These are phyloP conservation scores for Anisodus tanguticus DNA, from an alignment of 257 asterid species.

Conservation along the genomic window DNA sequence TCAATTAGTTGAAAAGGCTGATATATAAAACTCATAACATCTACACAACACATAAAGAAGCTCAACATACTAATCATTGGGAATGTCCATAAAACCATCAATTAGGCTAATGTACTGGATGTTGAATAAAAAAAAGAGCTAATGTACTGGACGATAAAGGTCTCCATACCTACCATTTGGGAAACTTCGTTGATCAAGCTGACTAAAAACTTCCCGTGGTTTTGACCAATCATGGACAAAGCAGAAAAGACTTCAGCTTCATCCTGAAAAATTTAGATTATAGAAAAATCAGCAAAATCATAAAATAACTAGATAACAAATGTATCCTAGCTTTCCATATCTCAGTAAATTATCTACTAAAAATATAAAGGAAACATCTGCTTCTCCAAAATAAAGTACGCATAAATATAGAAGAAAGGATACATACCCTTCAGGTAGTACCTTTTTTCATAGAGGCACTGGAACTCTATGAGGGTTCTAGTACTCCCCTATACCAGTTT, in stretches of 20 bases:
- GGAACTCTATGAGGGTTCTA: background rate
- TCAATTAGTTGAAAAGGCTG: conserved; percentile 10
- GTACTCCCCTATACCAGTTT: background rate
- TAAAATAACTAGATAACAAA: conserved; percentile 7
- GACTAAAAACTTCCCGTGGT: conserved; percentile 65
- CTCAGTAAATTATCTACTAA: conserved; percentile 13
- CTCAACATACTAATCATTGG: background rate
- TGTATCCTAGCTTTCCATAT: conserved; percentile 1
- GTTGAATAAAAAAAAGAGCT: background rate
- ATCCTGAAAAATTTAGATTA: conserved; percentile 58
- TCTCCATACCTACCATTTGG: conserved; percentile 60
- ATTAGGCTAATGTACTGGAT: background rate
- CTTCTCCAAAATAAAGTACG: background rate
- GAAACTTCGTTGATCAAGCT: conserved; percentile 57
- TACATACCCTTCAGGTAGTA: background rate
- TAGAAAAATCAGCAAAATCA: conserved; percentile 21
- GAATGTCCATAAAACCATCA: background rate
- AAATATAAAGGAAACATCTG: background rate
- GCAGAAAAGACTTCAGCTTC: conserved; percentile 69
- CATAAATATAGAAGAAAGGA: background rate
- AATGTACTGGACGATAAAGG: conserved; percentile 7
- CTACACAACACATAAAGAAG: background rate
- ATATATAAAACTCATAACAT: conserved; percentile 15
- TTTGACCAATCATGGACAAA: conserved; percentile 64
- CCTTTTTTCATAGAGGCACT: background rate